Evolutionary conservation across 139 green algal genomes (phyloP), one percentile per base, ranked within the genome.

Genomic region (Picochlorum sp.): DNA sequence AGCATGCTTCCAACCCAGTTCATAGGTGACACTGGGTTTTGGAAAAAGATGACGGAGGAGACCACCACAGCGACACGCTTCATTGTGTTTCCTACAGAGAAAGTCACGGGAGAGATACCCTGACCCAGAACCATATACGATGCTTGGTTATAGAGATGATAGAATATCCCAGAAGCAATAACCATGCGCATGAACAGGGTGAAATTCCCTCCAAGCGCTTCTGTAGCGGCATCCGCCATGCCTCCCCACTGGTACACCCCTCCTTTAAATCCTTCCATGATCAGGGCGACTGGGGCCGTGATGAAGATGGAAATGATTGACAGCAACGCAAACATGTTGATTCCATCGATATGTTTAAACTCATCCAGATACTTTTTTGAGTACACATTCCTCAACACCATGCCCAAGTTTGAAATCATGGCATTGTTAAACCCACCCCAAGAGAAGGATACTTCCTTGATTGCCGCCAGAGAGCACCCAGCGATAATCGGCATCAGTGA

Each of bases 51-150:
- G 18, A 88, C 72, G 10, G 69, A 78, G 38, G 66, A 77, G 15
- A 90, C 83, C 10, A 96, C 87, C n/a, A 96, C 88, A 34, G 82
- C 88, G 37, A 96, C 88, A 9, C 88, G 82, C 85, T 96, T 96
- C 88, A 96, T 95, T 31, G 88, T 92, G 85, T 96, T 96, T 65
- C 85, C 85, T 34, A 77, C 68, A 20, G 69, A 85, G 65, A 96
- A 94, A 3, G 88, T 95, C 20, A 95, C 86, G 7, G 88, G 86
- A 28, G 56, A 79, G 61, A 96, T 83, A 57, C 88, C 88, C 62
- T 85, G 74, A 65, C 88, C 80, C 28, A 96, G 78, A 18, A 95
- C 88, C 86, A 92, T 91, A 77, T 95, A 95, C 2, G 83, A 92
- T 13, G 75, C 62, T 81, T 93, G 86, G 76, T 94, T 95, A 79